phyloP scores from a whole-genome alignment of 192 early-diverging fungal species.

The Obelidium mucronatum region DNA sequence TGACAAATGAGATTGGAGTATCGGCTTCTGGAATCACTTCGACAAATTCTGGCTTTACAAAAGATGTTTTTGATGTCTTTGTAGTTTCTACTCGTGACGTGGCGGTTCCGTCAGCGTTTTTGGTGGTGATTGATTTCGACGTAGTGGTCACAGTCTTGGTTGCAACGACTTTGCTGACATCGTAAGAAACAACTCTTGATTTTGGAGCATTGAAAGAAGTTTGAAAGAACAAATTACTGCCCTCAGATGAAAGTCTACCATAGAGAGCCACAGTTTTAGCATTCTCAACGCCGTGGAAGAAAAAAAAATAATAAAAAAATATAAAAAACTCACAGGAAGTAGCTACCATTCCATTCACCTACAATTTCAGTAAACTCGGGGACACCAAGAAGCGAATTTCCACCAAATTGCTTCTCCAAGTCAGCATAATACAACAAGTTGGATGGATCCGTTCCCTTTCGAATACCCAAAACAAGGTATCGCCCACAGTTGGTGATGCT shows the following conservation, averaged over 20 bases:
- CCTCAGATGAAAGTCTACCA: conserved; percentile 59
- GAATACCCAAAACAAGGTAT: conserved; percentile 60
- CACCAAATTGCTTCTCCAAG: conserved; percentile 36
- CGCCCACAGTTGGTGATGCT: conserved; percentile 18
- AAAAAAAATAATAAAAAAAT: neutral
- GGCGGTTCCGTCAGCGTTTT: neutral
- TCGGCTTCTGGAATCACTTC: conserved; percentile 64
- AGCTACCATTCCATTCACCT: conserved; percentile 10
- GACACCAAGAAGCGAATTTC: conserved; percentile 18
- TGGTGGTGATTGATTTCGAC: neutral
- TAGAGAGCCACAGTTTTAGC: neutral
- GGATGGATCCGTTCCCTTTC: conserved; percentile 50
- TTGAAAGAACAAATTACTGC: conserved; percentile 63
- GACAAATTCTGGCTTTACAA: conserved; percentile 40
- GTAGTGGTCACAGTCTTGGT: neutral
- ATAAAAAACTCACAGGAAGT: conserved; percentile 14
- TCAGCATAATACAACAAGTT: conserved; percentile 53
- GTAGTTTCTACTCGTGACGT: neutral
- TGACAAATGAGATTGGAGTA: conserved; percentile 48
- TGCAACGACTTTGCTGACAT: conserved; percentile 54
- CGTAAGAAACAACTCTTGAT: conserved; percentile 64
- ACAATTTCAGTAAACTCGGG: conserved; percentile 21
- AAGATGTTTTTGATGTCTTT: neutral
- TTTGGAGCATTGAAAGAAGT: conserved; percentile 70
- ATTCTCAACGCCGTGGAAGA: no score